Evolutionary conservation across 2,329 filamentous ascomycete species (phyloP), one percentile per base, ranked within the genome.

Genomic region (Ophiostoma tasmaniense): DNA sequence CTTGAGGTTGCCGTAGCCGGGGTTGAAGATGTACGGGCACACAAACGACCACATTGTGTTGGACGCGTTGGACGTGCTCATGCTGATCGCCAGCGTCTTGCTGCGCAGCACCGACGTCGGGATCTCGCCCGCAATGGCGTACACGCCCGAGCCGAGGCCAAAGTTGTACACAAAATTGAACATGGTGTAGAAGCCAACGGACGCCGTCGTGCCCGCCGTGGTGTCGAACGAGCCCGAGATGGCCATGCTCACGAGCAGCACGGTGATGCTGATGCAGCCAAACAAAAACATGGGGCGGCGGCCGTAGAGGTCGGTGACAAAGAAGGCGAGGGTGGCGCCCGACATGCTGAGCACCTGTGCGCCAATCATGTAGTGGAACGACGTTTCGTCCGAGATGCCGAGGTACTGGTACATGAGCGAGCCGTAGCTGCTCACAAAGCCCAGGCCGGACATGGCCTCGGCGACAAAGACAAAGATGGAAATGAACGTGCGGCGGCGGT

Each of bases 401-500:
- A 68, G 39, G 59, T 68, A 68, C 55, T 70, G 69, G 64, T 68
- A 70, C 67, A 61, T 61, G 55, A 61, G 64, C 13, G 69, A 17
- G 30, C 66, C 66, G 64, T 70, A 70, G 20, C 28, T 50, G 45
- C 28, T 7, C 7, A 70, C 64, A 14, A 70, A 70, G 25, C 66
- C 66, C 11, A 70, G 66, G 13, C 69, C 69, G 1, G 66, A 50
- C 66, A 70, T 68, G 52, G 66, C 28, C 55, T 70, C 66, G 20
- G 66, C 50, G 35, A 62, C 1, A 25, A 68, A 89, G 4, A 87
- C 85, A 75, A 88, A 87, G 71, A 81, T 79, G 2, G 82, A 3
- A 28, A 81, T 76, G 42, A 80, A 74, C 1, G 79, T 81, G 17
- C 80, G 76, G 1, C 77, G 75, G 0, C 77, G 71, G 70, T 79